phyloP scores from a whole-genome alignment of 192 early-diverging fungal species.

The Coemansia sp. region DNA sequence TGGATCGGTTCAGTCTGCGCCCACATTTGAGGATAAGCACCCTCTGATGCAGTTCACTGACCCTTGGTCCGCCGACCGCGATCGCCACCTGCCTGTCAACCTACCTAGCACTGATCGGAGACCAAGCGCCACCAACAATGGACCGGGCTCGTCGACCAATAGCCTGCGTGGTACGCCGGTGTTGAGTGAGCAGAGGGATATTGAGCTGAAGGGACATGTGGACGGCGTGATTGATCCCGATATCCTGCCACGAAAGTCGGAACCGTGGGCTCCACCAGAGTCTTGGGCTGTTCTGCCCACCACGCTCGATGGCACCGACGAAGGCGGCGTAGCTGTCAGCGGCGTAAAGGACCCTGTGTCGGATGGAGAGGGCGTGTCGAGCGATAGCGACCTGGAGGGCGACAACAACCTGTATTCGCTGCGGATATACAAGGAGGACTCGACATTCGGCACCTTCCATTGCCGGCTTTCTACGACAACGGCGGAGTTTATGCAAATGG shows the following conservation, averaged over 20 bases:
- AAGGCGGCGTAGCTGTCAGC: slow-evolving; percentile 24
- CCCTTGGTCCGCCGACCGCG: slow-evolving; percentile 50
- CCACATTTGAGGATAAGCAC: slow-evolving; percentile 28
- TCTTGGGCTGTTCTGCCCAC: slow-evolving; percentile 70
- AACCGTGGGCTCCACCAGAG: slow-evolving; percentile 67
- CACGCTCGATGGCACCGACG: slow-evolving; percentile 38
- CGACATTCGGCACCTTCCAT: slow-evolving; percentile 78
- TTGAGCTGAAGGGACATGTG: not conserved
- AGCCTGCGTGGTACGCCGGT: slow-evolving; percentile 15
- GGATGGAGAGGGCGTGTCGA: slow-evolving; percentile 31
- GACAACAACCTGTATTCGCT: slow-evolving; percentile 60
- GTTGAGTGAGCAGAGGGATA: not conserved
- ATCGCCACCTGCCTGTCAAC: slow-evolving; percentile 21
- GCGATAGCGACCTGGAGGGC: slow-evolving; percentile 43
- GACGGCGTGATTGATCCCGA: not conserved
- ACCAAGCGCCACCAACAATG: not conserved
- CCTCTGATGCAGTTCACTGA: slow-evolving; percentile 47
- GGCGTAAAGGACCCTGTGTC: slow-evolving; percentile 34
- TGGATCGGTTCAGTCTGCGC: slow-evolving; percentile 38
- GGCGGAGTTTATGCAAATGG: slow-evolving; percentile 69
- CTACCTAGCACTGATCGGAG: slow-evolving; percentile 1
- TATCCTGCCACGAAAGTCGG: slow-evolving; percentile 43
- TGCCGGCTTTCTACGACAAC: slow-evolving; percentile 69
- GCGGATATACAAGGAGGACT: slow-evolving; percentile 76
- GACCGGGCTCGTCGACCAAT: slow-evolving; percentile 13